Conservation (phyloP, 2,329 filamentous ascomycete genomes). For the Emergomyces africanus region DNA sequence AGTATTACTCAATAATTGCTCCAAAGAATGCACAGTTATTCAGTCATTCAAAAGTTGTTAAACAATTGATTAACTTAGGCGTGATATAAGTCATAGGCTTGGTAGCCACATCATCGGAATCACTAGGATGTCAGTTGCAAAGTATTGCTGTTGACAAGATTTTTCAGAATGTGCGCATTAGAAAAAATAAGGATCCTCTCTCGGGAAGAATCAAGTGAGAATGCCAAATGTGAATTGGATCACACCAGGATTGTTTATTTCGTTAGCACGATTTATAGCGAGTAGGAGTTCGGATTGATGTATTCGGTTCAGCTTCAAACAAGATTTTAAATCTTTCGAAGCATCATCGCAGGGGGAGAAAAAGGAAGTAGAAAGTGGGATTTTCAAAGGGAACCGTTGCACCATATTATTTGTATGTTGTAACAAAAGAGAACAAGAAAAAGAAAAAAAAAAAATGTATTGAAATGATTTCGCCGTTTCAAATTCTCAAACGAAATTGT, state of each 20-base stretch:
- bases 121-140: too few species aligned
- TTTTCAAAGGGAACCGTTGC: not conserved
- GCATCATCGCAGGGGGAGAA: not conserved
- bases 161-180: not conserved
- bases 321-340: not conserved
- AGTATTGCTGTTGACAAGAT: not conserved
- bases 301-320: not conserved
- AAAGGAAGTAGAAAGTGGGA: not conserved
- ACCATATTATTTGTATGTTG: not conserved
- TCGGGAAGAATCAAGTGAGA: too few species aligned
- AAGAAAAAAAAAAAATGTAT: not conserved
- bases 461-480: slow-evolving; percentile 8
- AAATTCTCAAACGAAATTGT: slow-evolving; percentile 11
- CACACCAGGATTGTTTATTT: not conserved
- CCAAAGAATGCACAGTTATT: not conserved
- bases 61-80: not conserved
- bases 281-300: not conserved
- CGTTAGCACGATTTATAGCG: not conserved
- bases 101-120: too few species aligned
- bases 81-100: not conserved
- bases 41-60: too few species aligned
- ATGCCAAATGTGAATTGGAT: too few species aligned
- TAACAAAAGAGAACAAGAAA: not conserved
- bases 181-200: too few species aligned
- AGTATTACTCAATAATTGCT: not conserved